A percentile compares a stretch with the other conserved stretches of the same genome.
These are phyloP conservation scores for Phalaenopsis equestris DNA, from an alignment of 106 monocot genomes.

Conservation along the genomic window DNA sequence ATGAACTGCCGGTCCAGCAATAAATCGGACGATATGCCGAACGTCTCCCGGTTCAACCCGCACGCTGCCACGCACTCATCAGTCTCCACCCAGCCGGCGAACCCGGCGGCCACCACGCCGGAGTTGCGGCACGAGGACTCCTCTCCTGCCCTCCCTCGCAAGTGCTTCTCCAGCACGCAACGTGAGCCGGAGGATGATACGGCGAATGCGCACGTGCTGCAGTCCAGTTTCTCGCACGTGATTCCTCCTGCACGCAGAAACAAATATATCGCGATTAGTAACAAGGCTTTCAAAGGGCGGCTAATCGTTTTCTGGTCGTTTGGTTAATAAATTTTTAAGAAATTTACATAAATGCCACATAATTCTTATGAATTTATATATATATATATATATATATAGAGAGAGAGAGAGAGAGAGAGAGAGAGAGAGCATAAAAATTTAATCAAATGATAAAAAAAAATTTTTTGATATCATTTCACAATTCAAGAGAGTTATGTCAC, in stretches of 20 bases:
- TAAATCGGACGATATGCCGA: constrained; percentile 23
- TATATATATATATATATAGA: no score
- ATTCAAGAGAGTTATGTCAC: no score
- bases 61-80: constrained; percentile 26
- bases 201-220: constrained; percentile 24
- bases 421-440: no score
- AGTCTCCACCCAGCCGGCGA: constrained; percentile 19
- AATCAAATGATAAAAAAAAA: no score
- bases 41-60: constrained; percentile 13
- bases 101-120: not conserved
- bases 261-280: no score
- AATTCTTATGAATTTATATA: no score
- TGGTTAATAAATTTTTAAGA: no score
- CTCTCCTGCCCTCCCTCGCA: not conserved
- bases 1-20: constrained; percentile 13
- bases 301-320: no score
- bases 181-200: constrained; percentile 29
- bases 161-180: constrained; percentile 35
- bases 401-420: no score
- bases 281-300: no score
- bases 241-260: constrained; percentile 3
- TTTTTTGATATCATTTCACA: no score
- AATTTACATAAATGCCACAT: no score
- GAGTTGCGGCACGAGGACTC: constrained; percentile 12
- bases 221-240: constrained; percentile 20